A percentile compares a stretch with the other conserved stretches of the same genome.
phyloP scores from a whole-genome alignment of 2,329 filamentous ascomycete species.

The Microsporum ferrugineum region DNA sequence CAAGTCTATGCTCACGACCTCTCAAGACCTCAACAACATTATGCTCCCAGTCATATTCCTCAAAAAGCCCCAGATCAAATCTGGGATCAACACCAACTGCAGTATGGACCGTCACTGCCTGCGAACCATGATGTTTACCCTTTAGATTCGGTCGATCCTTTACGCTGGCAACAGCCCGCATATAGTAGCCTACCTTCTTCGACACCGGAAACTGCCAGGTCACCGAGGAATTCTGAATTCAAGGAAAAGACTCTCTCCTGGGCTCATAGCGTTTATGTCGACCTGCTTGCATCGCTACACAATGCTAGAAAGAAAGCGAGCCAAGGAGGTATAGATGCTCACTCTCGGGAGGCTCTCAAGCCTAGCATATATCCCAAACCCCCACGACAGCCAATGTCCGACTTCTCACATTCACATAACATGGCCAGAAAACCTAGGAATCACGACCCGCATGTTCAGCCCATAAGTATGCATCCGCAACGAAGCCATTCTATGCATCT shows the following conservation, averaged over 20 bases:
- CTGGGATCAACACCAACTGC: slow-evolving; percentile 20
- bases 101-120: slow-evolving; percentile 13
- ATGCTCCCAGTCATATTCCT: slow-evolving; percentile 29
- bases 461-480: slow-evolving; percentile 8
- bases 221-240: slow-evolving; percentile 41
- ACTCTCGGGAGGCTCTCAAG: slow-evolving; percentile 36
- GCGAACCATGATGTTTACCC: slow-evolving; percentile 5
- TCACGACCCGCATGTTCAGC: slow-evolving; percentile 2
- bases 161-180: slow-evolving; percentile 18
- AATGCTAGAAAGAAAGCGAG: slow-evolving; percentile 37
- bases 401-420: slow-evolving; percentile 12
- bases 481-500: slow-evolving; percentile 1
- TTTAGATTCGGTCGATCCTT: slow-evolving; percentile 14
- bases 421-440: background rate
- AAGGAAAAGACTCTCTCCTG: slow-evolving; percentile 57
- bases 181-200: slow-evolving; percentile 16
- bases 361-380: slow-evolving; percentile 52
- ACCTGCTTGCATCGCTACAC: slow-evolving; percentile 55
- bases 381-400: slow-evolving; percentile 44
- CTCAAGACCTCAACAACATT: slow-evolving; percentile 23
- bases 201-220: slow-evolving; percentile 16
- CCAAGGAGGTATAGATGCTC: slow-evolving; percentile 32
- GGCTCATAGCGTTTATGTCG: slow-evolving; percentile 62
- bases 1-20: slow-evolving; percentile 20
- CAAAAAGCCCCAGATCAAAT: slow-evolving; percentile 10